A percentile compares a stretch with the other conserved stretches of the same genome.
phyloP scores from a whole-genome alignment of 2,329 filamentous ascomycete genomes.

The Diaporthe helianthi region DNA sequence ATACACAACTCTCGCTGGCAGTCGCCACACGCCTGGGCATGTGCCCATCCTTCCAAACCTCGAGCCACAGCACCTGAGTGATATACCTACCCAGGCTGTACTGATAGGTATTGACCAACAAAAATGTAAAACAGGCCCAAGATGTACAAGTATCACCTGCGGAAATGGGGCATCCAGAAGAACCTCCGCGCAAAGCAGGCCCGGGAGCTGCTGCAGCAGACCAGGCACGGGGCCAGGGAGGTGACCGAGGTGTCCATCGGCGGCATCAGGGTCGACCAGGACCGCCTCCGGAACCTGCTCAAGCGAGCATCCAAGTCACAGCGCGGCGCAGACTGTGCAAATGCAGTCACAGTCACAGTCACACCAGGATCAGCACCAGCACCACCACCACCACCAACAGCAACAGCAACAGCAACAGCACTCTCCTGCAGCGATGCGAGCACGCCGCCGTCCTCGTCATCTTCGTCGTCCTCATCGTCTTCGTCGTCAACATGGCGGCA shows the following conservation, averaged over 20 bases:
- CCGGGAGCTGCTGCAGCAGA: constrained; percentile 17
- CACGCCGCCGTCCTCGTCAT: neutral
- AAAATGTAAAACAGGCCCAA: neutral
- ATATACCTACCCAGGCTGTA: no score
- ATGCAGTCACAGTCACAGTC: neutral
- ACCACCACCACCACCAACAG: neutral
- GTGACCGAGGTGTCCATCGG: neutral
- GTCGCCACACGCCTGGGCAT: no score
- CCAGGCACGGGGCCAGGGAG: neutral
- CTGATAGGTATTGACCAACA: neutral
- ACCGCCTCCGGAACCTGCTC: constrained; percentile 6
- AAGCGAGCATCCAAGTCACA: neutral
- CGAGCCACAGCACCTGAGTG: no score
- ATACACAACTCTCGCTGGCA: no score
- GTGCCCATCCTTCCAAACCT: neutral
- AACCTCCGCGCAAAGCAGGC: constrained; percentile 24
- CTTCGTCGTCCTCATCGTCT: no score
- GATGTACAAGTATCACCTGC: constrained; percentile 28
- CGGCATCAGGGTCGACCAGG: constrained; percentile 15
- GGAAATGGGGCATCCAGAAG: constrained; percentile 26
- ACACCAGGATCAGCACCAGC: neutral
- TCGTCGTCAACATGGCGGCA: neutral
- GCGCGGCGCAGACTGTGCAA: neutral
- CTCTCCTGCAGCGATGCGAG: neutral
- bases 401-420: neutral